These are phyloP conservation scores for Phytophthora europaea DNA, from an alignment of 352 stramenopile species.

Conservation along the genomic window DNA sequence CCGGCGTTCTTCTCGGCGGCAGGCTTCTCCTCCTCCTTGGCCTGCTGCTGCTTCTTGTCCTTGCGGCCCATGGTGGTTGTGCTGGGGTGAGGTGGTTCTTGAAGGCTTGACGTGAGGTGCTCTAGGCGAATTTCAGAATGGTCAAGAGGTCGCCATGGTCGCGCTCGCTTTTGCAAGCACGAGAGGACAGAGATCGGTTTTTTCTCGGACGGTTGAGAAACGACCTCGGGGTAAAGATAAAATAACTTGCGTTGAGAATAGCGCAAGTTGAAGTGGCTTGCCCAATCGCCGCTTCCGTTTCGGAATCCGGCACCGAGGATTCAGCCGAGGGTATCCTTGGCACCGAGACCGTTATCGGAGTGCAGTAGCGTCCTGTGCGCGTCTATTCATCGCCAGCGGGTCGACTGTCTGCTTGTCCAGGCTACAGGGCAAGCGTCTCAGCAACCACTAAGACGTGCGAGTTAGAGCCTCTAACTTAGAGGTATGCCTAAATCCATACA, in stretches of 20 bases:
- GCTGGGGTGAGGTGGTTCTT: constrained; percentile 2
- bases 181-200: too few relatives aligned
- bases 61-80: constrained; percentile 42
- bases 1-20: constrained; percentile 32
- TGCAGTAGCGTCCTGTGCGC: neutral
- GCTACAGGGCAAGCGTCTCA: neutral
- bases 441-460: neutral
- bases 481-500: too few relatives aligned
- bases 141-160: neutral
- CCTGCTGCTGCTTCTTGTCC: constrained; percentile 37
- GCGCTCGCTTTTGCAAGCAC: neutral
- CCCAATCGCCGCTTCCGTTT: neutral
- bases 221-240: neutral
- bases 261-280: constrained; percentile 2
- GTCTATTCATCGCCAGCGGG: neutral
- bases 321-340: neutral
- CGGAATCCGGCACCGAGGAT: neutral
- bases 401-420: neutral
- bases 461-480: too few relatives aligned
- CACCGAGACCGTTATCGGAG: neutral
- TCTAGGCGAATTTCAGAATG: constrained; percentile 27
- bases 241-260: neutral
- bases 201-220: too few relatives aligned
- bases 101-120: constrained; percentile 12
- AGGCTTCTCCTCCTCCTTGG: constrained; percentile 21